These are phyloP conservation scores for Cryptosporidium viatorum DNA, from an alignment of 169 alveolate species.

Conservation along the genomic window DNA sequence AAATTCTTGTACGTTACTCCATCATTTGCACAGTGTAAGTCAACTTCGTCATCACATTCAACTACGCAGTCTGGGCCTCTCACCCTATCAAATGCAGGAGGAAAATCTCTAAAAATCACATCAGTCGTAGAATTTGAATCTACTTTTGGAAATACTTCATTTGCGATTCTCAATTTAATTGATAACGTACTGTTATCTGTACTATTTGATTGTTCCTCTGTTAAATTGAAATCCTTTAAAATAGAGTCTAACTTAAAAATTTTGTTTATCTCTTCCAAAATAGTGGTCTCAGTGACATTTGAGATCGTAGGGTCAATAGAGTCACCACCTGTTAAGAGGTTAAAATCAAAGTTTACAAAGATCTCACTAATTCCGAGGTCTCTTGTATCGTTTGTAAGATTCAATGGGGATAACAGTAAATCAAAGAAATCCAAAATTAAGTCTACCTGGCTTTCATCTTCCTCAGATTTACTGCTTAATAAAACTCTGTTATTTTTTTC, in stretches of 20 bases:
- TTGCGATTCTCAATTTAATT: neutral
- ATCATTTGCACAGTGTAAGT: constrained; percentile 35
- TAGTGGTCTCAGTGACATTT: neutral
- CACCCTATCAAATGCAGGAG: constrained; percentile 51
- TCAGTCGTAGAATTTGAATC: neutral
- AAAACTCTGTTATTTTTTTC: neutral
- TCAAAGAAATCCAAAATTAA: constrained; percentile 5
- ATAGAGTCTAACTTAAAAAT: neutral
- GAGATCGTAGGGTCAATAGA: neutral
- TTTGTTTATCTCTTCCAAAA: neutral
- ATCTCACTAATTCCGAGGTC: neutral
- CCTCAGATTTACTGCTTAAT: neutral
- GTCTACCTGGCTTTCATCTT: neutral
- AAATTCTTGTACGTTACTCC: constrained; percentile 47
- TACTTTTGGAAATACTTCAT: neutral
- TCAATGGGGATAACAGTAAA: neutral
- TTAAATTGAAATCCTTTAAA: neutral
- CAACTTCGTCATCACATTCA: neutral
- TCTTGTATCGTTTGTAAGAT: neutral
- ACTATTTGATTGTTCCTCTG: neutral
- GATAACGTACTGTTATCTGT: neutral
- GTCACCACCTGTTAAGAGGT: neutral
- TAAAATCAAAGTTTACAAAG: constrained; percentile 26
- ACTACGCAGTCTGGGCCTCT: constrained; percentile 41
- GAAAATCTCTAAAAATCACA: constrained; percentile 15